These are phyloP conservation scores for Neodidymelliopsis sp. DNA, from an alignment of 2,329 filamentous ascomycete genomes.

Conservation along the genomic window DNA sequence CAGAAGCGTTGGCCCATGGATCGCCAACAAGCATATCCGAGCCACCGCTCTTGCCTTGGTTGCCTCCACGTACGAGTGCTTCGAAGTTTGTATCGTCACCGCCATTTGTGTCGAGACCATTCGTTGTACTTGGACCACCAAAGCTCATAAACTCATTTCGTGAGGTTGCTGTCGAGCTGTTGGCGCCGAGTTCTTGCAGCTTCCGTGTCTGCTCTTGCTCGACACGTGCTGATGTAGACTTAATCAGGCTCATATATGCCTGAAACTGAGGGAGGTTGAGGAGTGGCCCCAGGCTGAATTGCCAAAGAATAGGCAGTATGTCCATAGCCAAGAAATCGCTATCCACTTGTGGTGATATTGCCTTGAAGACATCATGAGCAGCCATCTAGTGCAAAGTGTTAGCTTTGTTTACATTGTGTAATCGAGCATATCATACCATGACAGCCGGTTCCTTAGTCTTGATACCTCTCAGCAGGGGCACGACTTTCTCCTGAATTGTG, in stretches of 20 bases:
- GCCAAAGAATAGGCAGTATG: slow-evolving; percentile 88
- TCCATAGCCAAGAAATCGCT: slow-evolving; percentile 92
- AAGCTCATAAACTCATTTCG: slow-evolving; percentile 76
- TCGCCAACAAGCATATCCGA: slow-evolving; percentile 53
- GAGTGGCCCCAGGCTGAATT: slow-evolving; percentile 87
- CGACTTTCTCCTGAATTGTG: slow-evolving; percentile 96
- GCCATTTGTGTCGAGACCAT: slow-evolving; percentile 63
- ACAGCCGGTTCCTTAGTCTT: slow-evolving; percentile 98
- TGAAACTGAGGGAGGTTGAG: slow-evolving; percentile 87
- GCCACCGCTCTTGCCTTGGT: slow-evolving; percentile 46
- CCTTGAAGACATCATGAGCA: slow-evolving; percentile 80
- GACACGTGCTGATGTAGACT: slow-evolving; percentile 76
- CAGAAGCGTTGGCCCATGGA: slow-evolving; percentile 51
- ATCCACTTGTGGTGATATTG: slow-evolving; percentile 83
- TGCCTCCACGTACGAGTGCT: slow-evolving; percentile 81
- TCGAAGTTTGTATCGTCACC: slow-evolving; percentile 82
- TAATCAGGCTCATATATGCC: slow-evolving; percentile 88
- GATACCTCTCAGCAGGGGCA: slow-evolving; percentile 88
- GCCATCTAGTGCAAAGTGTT: slow-evolving; percentile 65
- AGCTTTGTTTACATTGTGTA: neutral
- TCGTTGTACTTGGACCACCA: slow-evolving; percentile 61
- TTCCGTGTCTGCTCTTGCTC: slow-evolving; percentile 91
- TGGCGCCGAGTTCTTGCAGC: slow-evolving; percentile 79
- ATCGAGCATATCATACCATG: slow-evolving; percentile 64
- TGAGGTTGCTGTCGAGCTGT: slow-evolving; percentile 59